Evolutionary conservation across 2,329 filamentous ascomycete species (phyloP).

Genomic region (Epicoccum nigrum): DNA sequence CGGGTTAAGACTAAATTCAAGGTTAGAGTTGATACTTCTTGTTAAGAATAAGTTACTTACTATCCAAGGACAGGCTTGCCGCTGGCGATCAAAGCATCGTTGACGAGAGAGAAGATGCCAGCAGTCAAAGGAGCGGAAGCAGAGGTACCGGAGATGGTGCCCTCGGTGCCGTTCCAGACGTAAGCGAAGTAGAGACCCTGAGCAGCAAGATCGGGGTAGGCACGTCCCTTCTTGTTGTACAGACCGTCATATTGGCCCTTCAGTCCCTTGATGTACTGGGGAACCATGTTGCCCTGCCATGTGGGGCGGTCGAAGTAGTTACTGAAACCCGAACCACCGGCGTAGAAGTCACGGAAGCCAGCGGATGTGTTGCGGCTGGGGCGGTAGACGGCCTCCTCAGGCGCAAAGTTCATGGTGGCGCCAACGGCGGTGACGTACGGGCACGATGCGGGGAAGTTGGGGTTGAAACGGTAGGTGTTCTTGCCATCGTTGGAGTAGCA

Average conservation of each 20-base stretch:
- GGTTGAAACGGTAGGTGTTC: slow-evolving; percentile 61
- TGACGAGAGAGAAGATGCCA: slow-evolving; percentile 65
- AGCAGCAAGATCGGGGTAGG: slow-evolving; percentile 67
- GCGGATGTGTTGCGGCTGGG: slow-evolving; percentile 29
- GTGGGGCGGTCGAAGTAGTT: slow-evolving; percentile 54
- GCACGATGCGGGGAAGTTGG: slow-evolving; percentile 70
- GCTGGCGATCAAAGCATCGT: slow-evolving; percentile 62
- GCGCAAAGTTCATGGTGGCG: slow-evolving; percentile 60
- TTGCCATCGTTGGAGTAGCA: slow-evolving; percentile 67
- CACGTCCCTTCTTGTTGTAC: slow-evolving; percentile 62
- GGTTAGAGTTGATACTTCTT: too few species aligned
- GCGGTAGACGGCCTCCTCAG: slow-evolving; percentile 59
- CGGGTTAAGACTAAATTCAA: slow-evolving; percentile 66
- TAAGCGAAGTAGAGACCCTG: slow-evolving; percentile 60
- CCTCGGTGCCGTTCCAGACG: slow-evolving; percentile 50
- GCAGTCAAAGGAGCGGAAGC: slow-evolving; percentile 65
- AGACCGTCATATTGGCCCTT: slow-evolving; percentile 55
- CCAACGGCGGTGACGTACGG: slow-evolving; percentile 73
- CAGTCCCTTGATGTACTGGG: slow-evolving; percentile 52
- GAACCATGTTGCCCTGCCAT: slow-evolving; percentile 56
- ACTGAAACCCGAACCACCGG: slow-evolving; percentile 59
- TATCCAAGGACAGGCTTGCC: slow-evolving; percentile 62
- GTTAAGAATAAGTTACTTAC: too few species aligned
- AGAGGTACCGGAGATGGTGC: slow-evolving; percentile 57
- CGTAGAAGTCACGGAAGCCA: slow-evolving; percentile 58